Base-by-base conservation (phyloP, 2,329 filamentous ascomycete genomes). In the Dothideomycetes sp. region DNA sequence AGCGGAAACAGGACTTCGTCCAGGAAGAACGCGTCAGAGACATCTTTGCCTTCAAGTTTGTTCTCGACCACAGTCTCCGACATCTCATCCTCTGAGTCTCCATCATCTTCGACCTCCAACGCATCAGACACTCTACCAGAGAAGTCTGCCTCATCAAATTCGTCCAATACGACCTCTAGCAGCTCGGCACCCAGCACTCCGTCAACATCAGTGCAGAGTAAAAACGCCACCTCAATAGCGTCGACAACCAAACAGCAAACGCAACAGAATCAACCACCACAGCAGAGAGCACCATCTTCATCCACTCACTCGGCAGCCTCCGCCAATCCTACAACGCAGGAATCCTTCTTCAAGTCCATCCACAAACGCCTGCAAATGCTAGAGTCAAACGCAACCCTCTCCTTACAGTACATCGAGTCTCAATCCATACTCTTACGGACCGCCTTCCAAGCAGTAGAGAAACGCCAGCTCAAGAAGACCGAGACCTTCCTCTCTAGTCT, bases 271-370 rank as follows among this genome's bases (percentile, higher is more conserved):
- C 22, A 27, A 12, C 22, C 22, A 27, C n/a, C n/a, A n/a, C n/a
- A n/a, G n/a, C n/a, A n/a, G n/a, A n/a, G n/a, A n/a, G n/a, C n/a
- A n/a, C n/a, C n/a, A n/a, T n/a, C n/a, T n/a, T 38, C 41, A 15
- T 43, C 38, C n/a, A 43, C 39, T 5, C 31, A 30, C 10, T 39
- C 40, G 17, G 22, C 36, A 31, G 22, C 35, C 16, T 35, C 37
- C 3, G 9, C 36, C 5, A 39, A 37, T 15, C 41, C 31, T 11
- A 39, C 35, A 0, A 91, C 93, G 1, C 91, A 98, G 59, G 91
- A 98, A 57, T 91, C 84, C 2, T 96, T 98, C 62, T 98, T 95
- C 72, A 96, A 96, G 59, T 85, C 87, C 3, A 81, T 96, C 7
- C 86, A 88, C 47, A 96, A 96, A 60, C 84, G 91, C 1, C 72